Evolutionary conservation across 345 rosid species (phyloP).

Genomic region (Microcos paniculata): DNA sequence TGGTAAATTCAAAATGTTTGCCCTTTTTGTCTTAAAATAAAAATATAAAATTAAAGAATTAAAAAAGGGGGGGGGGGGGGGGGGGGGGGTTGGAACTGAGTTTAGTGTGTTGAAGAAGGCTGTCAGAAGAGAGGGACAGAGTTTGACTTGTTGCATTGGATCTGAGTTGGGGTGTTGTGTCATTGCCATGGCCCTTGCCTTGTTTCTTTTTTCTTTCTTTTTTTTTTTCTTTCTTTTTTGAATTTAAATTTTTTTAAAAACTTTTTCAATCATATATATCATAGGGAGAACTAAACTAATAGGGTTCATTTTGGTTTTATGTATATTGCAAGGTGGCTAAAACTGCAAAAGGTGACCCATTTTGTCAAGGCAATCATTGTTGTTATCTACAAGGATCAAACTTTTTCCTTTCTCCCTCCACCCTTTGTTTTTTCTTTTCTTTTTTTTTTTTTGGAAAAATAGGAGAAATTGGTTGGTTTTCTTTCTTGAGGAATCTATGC

Average conservation of each 20-base stretch:
- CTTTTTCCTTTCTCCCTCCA: neutral
- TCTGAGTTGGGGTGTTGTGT: conserved; percentile 9
- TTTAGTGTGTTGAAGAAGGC: conserved; percentile 23
- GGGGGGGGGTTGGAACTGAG: neutral
- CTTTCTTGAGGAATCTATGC: no score
- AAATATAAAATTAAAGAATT: neutral
- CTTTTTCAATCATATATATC: no score
- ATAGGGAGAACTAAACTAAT: neutral
- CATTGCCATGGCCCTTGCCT: conserved; percentile 3
- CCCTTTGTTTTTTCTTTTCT: neutral
- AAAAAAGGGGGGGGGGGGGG: no score
- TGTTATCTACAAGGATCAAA: neutral
- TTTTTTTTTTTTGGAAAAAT: neutral
- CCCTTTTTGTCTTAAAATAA: neutral
- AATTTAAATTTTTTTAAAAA: neutral
- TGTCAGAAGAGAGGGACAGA: conserved; percentile 21
- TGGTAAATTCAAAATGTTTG: conserved; percentile 5
- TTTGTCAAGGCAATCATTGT: conserved; percentile 11
- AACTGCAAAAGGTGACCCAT: conserved; percentile 7
- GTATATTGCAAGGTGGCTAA: neutral
- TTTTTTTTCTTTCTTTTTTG: neutral
- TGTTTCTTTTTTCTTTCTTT: neutral
- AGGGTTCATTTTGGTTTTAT: neutral
- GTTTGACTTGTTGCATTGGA: conserved; percentile 41
- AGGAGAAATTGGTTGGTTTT: neutral